Base-by-base conservation (phyloP, 441 rosid genomes). In the Erysimum cheiri region DNA sequence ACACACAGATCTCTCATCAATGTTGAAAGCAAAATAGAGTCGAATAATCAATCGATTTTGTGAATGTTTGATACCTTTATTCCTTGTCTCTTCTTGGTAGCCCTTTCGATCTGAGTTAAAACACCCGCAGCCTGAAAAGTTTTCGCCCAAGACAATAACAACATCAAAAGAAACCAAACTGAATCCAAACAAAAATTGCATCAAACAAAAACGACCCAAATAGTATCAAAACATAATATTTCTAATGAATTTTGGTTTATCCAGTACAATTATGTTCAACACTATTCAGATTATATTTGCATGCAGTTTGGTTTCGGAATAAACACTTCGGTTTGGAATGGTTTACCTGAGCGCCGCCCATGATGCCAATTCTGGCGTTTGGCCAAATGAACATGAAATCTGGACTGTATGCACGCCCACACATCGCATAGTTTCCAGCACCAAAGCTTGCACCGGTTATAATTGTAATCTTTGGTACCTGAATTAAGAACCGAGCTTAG, bases 341-440 rank as follows among this genome's bases (percentile, higher is more conserved):
- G 62, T 60, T 67, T 75, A 91, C 98, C 98, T 94, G 99, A 73
- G 89, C 81, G 71, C 99, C 98, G 10, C 99, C 99, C 99, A 94
- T 94, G 70, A 92, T 89, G 3, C 97, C 93, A 56, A 92, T 92
- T 84, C 82, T 83, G 37, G 99, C 93, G 76, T 91, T 94, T 70
- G 99, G 99, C 99, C 99, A 90, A 13, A 90, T 86, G 82, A 94
- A 94, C 87, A 94, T 70, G 79, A 94, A 94, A 79, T 85, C 75
- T 53, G 99, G 97, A 80, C 85, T 90, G 67, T 86, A 94, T 37
- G 99, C 94, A 78, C 97, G 97, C 4, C 99, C 99, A 54, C 99
- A 94, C 99, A 94, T 94, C 28, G 99, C 99, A 75, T 94, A 92
- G 77, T 94, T 92, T 78, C 99, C 99, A 54, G 98, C 99, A 66